Conservation (phyloP, 2,329 filamentous ascomycete species). For the Chrysosporium queenslandicum region DNA sequence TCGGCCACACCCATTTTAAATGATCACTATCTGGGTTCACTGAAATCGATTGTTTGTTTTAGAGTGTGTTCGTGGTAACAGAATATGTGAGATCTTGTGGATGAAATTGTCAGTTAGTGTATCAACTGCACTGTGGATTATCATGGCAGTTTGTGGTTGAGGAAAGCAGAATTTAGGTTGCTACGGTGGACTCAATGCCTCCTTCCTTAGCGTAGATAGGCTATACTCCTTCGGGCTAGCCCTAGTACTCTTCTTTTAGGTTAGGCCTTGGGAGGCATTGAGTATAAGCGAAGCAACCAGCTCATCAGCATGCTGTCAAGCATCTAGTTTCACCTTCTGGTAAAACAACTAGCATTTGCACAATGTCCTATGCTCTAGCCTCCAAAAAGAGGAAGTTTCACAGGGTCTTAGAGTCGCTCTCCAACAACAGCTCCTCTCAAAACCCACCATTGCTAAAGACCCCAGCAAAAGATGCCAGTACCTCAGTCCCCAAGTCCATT, state of each 20-base stretch:
- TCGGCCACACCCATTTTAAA: background rate
- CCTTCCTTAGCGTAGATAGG: no score
- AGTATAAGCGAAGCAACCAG: no score
- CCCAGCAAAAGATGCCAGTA: background rate
- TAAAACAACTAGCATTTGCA: background rate
- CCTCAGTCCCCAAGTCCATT: background rate
- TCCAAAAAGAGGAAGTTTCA: slow-evolving; percentile 42
- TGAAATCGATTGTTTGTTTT: background rate
- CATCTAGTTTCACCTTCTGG: no score
- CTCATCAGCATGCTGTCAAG: no score
- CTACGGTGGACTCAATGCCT: no score
- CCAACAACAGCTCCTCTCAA: slow-evolving; percentile 14
- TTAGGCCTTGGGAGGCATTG: no score
- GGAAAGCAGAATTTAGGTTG: no score
- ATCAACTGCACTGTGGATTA: no score
- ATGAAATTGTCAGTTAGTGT: slow-evolving; percentile 1
- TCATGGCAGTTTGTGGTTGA: no score
- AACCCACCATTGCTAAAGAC: slow-evolving; percentile 8
- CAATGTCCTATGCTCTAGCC: slow-evolving; percentile 38
- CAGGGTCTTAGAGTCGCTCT: slow-evolving; percentile 38
- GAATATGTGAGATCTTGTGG: background rate
- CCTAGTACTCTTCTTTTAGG: no score
- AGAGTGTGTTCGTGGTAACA: slow-evolving; percentile 3
- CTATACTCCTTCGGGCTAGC: no score
- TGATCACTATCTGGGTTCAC: background rate